Evolutionary conservation across 116 monocot species (phyloP), one percentile per base, ranked within the genome.

Genomic region (Posidonia oceanica): DNA sequence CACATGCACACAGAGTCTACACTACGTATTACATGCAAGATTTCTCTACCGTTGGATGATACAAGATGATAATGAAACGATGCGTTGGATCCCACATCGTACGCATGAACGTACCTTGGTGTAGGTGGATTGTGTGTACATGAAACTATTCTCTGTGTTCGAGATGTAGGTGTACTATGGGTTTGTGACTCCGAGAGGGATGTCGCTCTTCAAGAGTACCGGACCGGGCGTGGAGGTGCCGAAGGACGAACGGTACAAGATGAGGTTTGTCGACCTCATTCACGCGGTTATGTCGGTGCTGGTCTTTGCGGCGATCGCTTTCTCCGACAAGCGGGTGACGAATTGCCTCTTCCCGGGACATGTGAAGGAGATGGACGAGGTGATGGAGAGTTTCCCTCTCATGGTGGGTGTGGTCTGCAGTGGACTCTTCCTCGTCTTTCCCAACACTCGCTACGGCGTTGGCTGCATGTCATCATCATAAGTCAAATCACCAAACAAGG

Each of bases 351-450:
- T 91, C 54, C 89, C 96, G 0, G 87, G 83, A 4, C 79, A 85
- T 36, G 65, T 61, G 66, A 87, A 88, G 75, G 96, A 89, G 81
- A 87, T 89, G 91, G 86, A 91, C 44, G 83, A 96, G 82, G 76
- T 96, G 59, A 89, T 96, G 96, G 89, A 95, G 84, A 95, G 84
- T 55, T 88, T 95, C 65, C 95, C 95, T 1, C 59, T 95, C 44
- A 86, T 95, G 92, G 97, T 97, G 0, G 89, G 92, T 7, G 87
- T 78, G 10, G 82, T 89, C 14, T 96, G 96, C 72, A 91, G 96
- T 71, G 81, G 75, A 36, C 76, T 96, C 68, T 91, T 91, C 78
- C 87, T 96, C 53, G 77, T 96, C 52, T 96, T 86, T 68, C 96
- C 95, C 66, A 96, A 83, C 72, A 96, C 91, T 38, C 78, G 94